Evolutionary conservation across 768 basidiomycete species (phyloP), one percentile per base, ranked within the genome.

Genomic region (Phanerochaete carnosa): DNA sequence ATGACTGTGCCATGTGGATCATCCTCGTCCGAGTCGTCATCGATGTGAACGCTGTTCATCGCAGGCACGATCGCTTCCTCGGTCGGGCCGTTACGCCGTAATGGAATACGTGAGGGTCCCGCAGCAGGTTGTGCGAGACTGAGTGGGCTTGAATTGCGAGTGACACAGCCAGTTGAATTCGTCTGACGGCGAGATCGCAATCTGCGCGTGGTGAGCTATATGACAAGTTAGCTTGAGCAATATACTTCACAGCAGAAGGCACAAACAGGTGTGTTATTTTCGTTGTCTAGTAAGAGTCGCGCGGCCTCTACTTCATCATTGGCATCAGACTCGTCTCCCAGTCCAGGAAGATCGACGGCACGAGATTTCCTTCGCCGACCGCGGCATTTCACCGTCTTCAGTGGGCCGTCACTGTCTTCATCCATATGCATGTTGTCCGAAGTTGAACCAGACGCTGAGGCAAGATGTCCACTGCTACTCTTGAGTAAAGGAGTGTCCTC

Each of bases 1-100:
- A 68, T 26, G 12, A 64, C 19, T 19, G 19, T 43, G 4, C 8
- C 47, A 37, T 61, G 47, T 33, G 66, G 62, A 6, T 66, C 69
- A 22, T 62, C 63, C 26, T 47, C 43, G 25, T 52, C 30, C 35
- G 65, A 61, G 6, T 66, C 69, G 33, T 62, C 64, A 26, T 57
- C 55, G 47, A 56, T 54, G 23, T 54, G 45, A 16, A 60, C 53
- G 8, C 46, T 32, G 12, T 39, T 35, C 45, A 57, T 55, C 5
- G 54, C 35, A 26, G 35, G 35, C 19, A 55, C n/a, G 35, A 55
- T 33, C 3, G 54, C 37, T 11, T 55, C 32, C 29, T 55, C 54
- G 16, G 54, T 55, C 5, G 35, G 9, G 2, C 23, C 25, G 22
- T 39, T 55, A 2, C 54, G 54, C 9, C 25, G 25, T 11, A 49